These are phyloP conservation scores for Heimioporus sp. DNA, from an alignment of 768 basidiomycete genomes.

Conservation along the genomic window DNA sequence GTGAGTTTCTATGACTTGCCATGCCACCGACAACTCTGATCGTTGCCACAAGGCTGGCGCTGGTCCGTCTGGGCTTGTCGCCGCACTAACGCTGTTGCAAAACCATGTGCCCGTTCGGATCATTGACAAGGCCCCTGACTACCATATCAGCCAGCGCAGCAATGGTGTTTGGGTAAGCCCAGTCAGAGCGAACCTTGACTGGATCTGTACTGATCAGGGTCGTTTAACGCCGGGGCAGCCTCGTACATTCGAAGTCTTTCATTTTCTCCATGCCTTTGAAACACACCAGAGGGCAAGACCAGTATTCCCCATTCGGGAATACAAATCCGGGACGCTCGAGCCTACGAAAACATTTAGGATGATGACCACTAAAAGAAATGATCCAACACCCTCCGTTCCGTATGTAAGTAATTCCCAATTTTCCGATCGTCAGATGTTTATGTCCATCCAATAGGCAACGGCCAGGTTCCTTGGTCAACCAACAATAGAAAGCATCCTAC, in stretches of 20 bases:
- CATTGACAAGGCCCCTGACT: slow-evolving; percentile 43
- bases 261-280: slow-evolving; percentile 40
- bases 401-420: slow-evolving; percentile 16
- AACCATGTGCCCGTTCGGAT: slow-evolving; percentile 51
- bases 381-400: slow-evolving; percentile 26
- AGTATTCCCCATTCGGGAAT: slow-evolving; percentile 30
- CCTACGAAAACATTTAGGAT: slow-evolving; percentile 2
- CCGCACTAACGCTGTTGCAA: slow-evolving; percentile 33
- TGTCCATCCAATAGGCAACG: slow-evolving; percentile 3
- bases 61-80: slow-evolving; percentile 31
- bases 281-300: slow-evolving; percentile 31
- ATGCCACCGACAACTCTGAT: neutral
- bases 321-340: slow-evolving; percentile 28
- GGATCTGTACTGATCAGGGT: no score
- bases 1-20: slow-evolving; percentile 2
- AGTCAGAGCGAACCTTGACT: no score
- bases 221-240: slow-evolving; percentile 9
- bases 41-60: slow-evolving; percentile 18
- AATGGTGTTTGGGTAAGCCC: slow-evolving; percentile 37
- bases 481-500: slow-evolving; percentile 26
- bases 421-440: neutral
- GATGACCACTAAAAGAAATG: neutral
- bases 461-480: slow-evolving; percentile 23
- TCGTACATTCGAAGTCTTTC: slow-evolving; percentile 43
- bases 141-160: slow-evolving; percentile 38